Base-by-base conservation (phyloP, 202 grass and related monocot species). In the Musa balbisiana region DNA sequence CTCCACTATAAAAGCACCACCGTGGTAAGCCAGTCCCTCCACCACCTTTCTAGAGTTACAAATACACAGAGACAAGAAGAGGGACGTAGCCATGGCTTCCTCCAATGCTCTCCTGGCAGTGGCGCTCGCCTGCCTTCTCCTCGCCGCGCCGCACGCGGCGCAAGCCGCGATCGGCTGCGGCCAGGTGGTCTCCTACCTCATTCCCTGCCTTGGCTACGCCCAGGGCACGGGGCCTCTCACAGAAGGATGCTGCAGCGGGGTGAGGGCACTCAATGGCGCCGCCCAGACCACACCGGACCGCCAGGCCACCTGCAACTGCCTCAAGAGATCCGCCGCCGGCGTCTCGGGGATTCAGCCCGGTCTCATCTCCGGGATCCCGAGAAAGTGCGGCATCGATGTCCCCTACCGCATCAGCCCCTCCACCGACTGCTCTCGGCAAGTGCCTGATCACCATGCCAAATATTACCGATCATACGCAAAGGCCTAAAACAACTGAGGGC, bases 381-480 rank as follows among this genome's bases (percentile, higher is more conserved):
- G 19, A 67, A 73, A 80, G 68, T 92, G 89, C 79, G 33, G 81
- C 29, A 86, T 88, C 78, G 6, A 19, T 74, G 23, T 92, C 11
- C 23, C 65, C 0, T 80, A 86, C 67, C 58, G 80, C 72, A 92
- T 92, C 81, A 82, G 55, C 76, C 12, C 75, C 81, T 78, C 23
- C 50, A 83, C 80, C 49, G 83, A 91, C 83, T 91, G 89, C 78
- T 76, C 74, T 51, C 80, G 69, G 88, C 87, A 9, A 20, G 58
- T 62, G 33, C 33, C 33, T 6, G 33, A 43, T 6, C 33, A 43
- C 33, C 33, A 43, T 43, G 33, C 33, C 33, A 43, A 43, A 43
- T 8, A 43, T 6, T 43, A 43, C 33, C 33, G 33, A 43, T 43
- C 33, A 43, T 6, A 43, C 4, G 8, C 33, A 43, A 0, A 43